Base-by-base conservation (phyloP, 768 basidiomycete species). In the Tulasnella sp. region DNA sequence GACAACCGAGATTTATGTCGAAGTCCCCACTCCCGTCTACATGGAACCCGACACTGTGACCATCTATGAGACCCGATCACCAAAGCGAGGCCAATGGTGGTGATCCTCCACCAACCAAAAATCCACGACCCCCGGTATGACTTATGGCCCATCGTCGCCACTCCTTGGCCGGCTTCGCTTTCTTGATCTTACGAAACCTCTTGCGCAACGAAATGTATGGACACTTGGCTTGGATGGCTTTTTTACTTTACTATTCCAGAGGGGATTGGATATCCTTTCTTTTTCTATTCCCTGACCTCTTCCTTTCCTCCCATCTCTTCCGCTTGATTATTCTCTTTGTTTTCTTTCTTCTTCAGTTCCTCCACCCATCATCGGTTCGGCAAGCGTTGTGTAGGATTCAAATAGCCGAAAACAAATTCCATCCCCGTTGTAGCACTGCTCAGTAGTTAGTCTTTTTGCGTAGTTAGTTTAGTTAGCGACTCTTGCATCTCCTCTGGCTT, bases 1-100 rank as follows among this genome's bases (percentile, higher is more conserved):
- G 71, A 79, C 78, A 9, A 72, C 31, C 68, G 78, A 79, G 71
- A 74, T 79, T 42, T 79, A 36, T 27, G 44, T 79, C 42, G 78
- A 79, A 71, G 44, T 72, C 34, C 78, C 78, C 24, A 79, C 78
- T 34, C 40, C 34, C 44, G 71, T 74, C 42, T 68, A 79, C 68
- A 31, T 72, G 34, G 62, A 62, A 36, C 76, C 44, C 42, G 76
- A 77, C 31, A 77, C 76, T 12, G 76, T 77, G 42, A 77, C 76
- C 27, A 27, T 77, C 24, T 52, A 56, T 58, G 76, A 77, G 48
- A 46, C 46, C n/a, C 62, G 62, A 36, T 68, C 27, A 62, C 58
- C 3, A 34, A 27, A 27, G 62, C 62, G 62, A 68, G 62, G 62
- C 62, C 62, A 68, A 27, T 68, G 62, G 62, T 68, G 62, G 62